phyloP scores from a whole-genome alignment of 345 rosid genomes.

The Syzygium aromaticum region DNA sequence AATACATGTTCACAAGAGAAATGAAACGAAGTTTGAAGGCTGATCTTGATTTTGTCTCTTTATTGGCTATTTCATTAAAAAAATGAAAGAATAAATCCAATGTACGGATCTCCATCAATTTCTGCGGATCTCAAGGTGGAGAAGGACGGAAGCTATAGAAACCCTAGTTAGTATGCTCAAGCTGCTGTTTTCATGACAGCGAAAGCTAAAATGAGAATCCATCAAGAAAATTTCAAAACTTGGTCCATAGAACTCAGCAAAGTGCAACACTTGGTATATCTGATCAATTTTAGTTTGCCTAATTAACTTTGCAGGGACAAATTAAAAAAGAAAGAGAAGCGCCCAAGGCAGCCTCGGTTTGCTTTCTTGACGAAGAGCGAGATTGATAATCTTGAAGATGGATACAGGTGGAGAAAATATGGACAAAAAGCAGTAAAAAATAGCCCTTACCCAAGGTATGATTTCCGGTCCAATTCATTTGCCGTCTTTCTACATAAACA shows the following conservation, averaged over 20 bases:
- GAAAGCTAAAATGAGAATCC: neutral
- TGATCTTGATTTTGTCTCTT: neutral
- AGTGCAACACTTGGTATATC: neutral
- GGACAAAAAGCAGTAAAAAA: conserved; percentile 39
- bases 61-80: neutral
- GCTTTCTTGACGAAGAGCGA: conserved; percentile 33
- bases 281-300: neutral
- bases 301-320: conserved; percentile 17
- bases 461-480: neutral
- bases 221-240: neutral
- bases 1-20: neutral
- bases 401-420: conserved; percentile 37
- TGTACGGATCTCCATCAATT: neutral
- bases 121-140: neutral
- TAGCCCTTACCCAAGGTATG: conserved; percentile 24
- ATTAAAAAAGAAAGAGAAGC: conserved; percentile 22
- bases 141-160: neutral
- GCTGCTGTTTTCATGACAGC: neutral
- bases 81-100: neutral
- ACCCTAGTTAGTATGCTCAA: neutral
- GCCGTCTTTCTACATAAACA: neutral
- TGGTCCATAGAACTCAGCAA: neutral
- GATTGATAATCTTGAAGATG: conserved; percentile 33
- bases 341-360: conserved; percentile 17
- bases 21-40: neutral